Evolutionary conservation across 768 basidiomycete species (phyloP), one percentile per base, ranked within the genome.

Genomic region (Trametopsis cervina): DNA sequence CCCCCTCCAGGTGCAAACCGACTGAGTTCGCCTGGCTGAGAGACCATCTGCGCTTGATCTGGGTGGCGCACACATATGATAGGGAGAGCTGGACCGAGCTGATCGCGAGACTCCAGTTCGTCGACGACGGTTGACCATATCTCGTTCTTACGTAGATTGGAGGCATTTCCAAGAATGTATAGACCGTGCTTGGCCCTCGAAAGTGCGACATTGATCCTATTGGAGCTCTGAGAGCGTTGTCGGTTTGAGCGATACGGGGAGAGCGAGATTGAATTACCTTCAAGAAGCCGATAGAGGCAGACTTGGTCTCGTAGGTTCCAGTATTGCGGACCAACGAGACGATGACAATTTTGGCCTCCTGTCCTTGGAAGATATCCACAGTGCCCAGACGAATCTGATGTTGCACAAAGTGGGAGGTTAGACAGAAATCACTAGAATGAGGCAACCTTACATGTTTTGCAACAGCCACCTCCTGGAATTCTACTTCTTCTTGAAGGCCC

Each of bases 291-390:
- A 89, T 87, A 4, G 65, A 60, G 1, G 55, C 54, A 4, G 56
- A 51, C 0, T 40, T 47, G 24, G 70, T 67, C 11, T 66, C 66
- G 7, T 65, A 63, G 1, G 70, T 69, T 6, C 85, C 85, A 0
- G 77, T 71, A 57, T 89, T 89, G 37, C 87, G 69, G 10, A 89
- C 86, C 11, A 87, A 70, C 0, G 84, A 86, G 7, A 89, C 68
- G 22, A 89, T 85, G 25, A 89, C 76, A 54, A 76, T 78, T 58
- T 73, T 78, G 1, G 77, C 83, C 66, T 86, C 85, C 50, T 83
- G 78, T 1, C 85, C 87, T 62, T 89, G 88, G 58, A 78, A 89
- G 42, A 82, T 87, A 52, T 90, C 86, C 1, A 89, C 76, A 0
- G 86, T 89, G 4, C 87, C 75, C 4, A 89, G 66, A 6, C 76